A percentile compares a stretch with the other conserved stretches of the same genome.
Conservation (phyloP, 1,284 basidiomycete genomes). For the Moesziomyces antarcticus region DNA sequence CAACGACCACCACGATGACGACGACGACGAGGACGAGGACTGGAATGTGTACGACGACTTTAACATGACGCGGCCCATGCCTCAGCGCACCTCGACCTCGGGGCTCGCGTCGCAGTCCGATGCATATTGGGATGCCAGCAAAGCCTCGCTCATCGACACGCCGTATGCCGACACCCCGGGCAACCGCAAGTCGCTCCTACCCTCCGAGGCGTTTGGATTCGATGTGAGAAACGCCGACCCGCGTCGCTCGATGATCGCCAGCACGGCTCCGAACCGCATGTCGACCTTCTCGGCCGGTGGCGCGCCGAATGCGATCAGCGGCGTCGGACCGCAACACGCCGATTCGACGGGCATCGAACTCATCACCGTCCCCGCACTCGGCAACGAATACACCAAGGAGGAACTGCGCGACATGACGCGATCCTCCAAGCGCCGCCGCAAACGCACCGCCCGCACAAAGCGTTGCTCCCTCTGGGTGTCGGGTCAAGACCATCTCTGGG, state of each 20-base stretch:
- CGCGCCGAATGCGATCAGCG: conserved; percentile 18
- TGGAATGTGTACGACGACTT: conserved; percentile 66
- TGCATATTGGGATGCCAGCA: conserved; percentile 42
- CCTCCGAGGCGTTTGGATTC: conserved; percentile 56
- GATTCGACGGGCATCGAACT: conserved; percentile 58
- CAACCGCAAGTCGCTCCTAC: conserved; percentile 45
- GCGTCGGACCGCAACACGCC: conserved; percentile 35
- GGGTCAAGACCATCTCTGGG: conserved; percentile 53
- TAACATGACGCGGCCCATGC: conserved; percentile 54
- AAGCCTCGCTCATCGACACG: conserved; percentile 26
- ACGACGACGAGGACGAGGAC: conserved; percentile 50
- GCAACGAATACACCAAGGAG: conserved; percentile 57
- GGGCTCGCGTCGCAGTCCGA: conserved; percentile 19
- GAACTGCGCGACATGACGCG: conserved; percentile 54
- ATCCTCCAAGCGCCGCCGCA: conserved; percentile 25
- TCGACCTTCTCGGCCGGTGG: background rate
- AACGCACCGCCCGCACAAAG: conserved; percentile 27
- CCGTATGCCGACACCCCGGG: conserved; percentile 21
- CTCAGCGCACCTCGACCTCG: conserved; percentile 29
- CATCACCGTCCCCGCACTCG: conserved; percentile 63
- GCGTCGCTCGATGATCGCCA: conserved; percentile 32
- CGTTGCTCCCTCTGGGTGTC: conserved; percentile 43
- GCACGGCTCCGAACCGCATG: conserved; percentile 10
- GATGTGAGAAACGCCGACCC: conserved; percentile 58
- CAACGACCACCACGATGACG: conserved; percentile 32